Base-by-base conservation (phyloP, 306 rosid species). In the Pueraria montana region DNA sequence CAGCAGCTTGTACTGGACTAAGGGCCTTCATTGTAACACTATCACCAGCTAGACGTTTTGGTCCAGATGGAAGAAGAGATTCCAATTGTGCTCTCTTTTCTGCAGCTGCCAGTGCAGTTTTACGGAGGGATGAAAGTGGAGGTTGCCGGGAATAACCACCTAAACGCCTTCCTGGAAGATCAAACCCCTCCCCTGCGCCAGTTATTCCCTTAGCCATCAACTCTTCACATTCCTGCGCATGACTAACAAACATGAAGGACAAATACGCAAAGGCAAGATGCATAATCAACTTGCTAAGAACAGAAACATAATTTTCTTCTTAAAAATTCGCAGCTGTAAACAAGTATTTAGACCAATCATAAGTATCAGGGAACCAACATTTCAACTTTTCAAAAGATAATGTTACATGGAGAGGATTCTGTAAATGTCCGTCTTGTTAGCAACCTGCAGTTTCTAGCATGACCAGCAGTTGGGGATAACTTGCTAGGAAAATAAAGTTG, bases 1-100 rank as follows among this genome's bases (percentile, higher is more conserved):
- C 99, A 78, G 99, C 99, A 55, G 99, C 99, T 91, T 93, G 99
- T 55, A 86, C 84, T 7, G 98, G 99, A 87, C 88, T 96, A 65
- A 96, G 93, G 50, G 92, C 94, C 59, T 36, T 77, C 98, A 89
- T 96, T 76, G 92, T 91, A 79, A 80, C 36, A 66, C 89, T 90
- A 87, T 92, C 96, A 76, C 99, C 98, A 55, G 98, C 99, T 68
- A 96, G 89, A 40, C 99, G 97, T 32, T 82, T 93, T 14, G 97
- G 97, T 67, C 99, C 97, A 83, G 97, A 90, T 26, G 97, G 97
- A 72, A 93, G 91, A 72, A 93, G 90, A 76, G 94, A 87, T 21
- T 87, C 90, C 87, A 88, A 56, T 34, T 73, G 91, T 24, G 75
- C 82, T 86, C 99, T 86, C 80, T 92, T 91, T 87, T 96, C 94